phyloP scores from a whole-genome alignment of 345 rosid species.

The Citrus sinensis region DVS_A1.0 CM039162.1:31507001-31507500 shows the following conservation, averaged over 20 bases:
- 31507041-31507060: slow-evolving; percentile 79
- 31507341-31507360: slow-evolving; percentile 96
- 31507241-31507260: slow-evolving; percentile 92
- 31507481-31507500: slow-evolving; percentile 90
- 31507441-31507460: slow-evolving; percentile 13
- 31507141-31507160: slow-evolving; percentile 1
- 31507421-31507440: slow-evolving; percentile 3
- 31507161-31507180: slow-evolving; percentile 28
- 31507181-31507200: slow-evolving; percentile 60
- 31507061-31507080: slow-evolving; percentile 82
- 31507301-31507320: slow-evolving; percentile 92
- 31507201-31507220: slow-evolving; percentile 97
- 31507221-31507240: slow-evolving; percentile 89
- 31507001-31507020: slow-evolving; percentile 1
- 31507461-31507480: slow-evolving; percentile 66
- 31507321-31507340: slow-evolving; percentile 91
- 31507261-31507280: slow-evolving; percentile 95
- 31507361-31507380: slow-evolving; percentile 99
- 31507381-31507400: slow-evolving; percentile 39
- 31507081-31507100: slow-evolving; percentile 89
- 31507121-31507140: neutral
- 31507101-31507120: slow-evolving; percentile 87
- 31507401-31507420: neutral
- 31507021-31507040: slow-evolving; percentile 37
- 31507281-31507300: slow-evolving; percentile 93